Evolutionary conservation across 1,139 yeast species (phyloP), one percentile per base, ranked within the genome.

Genomic region (Candida labiduridarum): DNA sequence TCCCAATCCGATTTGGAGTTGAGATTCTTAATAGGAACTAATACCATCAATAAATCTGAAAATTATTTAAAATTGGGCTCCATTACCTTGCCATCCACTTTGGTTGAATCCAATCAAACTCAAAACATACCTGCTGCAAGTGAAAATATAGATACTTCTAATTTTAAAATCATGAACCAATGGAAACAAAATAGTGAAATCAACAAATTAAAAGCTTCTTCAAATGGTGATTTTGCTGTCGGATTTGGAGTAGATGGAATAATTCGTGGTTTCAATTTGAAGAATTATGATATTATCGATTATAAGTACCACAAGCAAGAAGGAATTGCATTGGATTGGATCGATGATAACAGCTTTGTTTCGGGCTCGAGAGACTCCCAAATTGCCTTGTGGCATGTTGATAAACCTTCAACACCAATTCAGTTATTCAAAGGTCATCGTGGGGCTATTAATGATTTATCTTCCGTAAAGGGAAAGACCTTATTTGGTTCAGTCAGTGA

Each of bases 271-370:
- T 80, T 65, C 58, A 75, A 74, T 52, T 63, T 67, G 57, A 58
- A 52, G 52, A 56, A 53, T 49, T 60, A 53, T 46, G 70, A 58
- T 46, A 59, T 66, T 16, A 59, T 62, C 12, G 76, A 73, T 40
- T 79, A 86, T 51, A 77, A 79, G 54, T 83, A 78, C 60, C 96
- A 89, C 65, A 71, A 74, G 19, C 74, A 71, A 49, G 90, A 85
- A 57, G 96, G 95, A 0, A 83, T 77, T 64, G 87, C 88, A 0
- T 69, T 89, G 49, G 84, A 85, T 54, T 89, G 96, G 96, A 54
- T 67, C 4, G 60, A 63, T 38, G 73, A 73, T 39, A 71, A 74
- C 2, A 68, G 69, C 49, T 73, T 88, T 46, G 68, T 88, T 31
- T 80, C 91, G 1, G 90, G 90, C 3, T 79, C 89, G 2, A 83